Evolutionary conservation across 2,329 filamentous ascomycete genomes (phyloP), one percentile per base, ranked within the genome.

Genomic region (Calonectria leucothoes): DNA sequence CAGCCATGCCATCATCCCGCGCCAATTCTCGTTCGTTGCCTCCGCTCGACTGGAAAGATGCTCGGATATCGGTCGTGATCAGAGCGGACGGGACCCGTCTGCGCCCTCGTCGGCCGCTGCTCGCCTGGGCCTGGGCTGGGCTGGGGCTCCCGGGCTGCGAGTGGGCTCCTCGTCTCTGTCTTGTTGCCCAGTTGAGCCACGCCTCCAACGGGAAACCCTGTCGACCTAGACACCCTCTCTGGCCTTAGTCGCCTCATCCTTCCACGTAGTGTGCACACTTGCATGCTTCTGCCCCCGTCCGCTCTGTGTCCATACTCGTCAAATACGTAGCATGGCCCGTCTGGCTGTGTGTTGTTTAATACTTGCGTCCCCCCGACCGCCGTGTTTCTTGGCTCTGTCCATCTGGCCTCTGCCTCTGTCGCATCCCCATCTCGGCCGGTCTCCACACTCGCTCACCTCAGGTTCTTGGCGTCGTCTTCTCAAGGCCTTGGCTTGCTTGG

Each of bases 401-500:
- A 64, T 64, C 61, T 64, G 29, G 37, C 61, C 61, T 45, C 42
- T 64, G 39, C 25, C 59, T 65, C 29, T 59, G 55, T 61, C 33
- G 37, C 55, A 37, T 55, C 25, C 52, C 52, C 31, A 57, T 68
- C 70, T 72, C 59, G 48, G 65, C 69, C 61, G 45, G 39, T 48
- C 64, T 67, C 51, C 65, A 29, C 65, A 67, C 65, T 37, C 66
- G 39, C 57, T 52, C 67, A 69, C 59, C n/a, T 61, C 55, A 39
- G 55, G 31, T 65, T 59, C 70, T 69, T 72, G 66, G 70, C 70
- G 27, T 63, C 20, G 55, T 64, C 55, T 45, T 68, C 31, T 61
- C 63, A 61, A 66, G 52, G 35, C 42, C 70, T 72, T 72, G 64
- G 70, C 69, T 61, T 64, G 59, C 70, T 72, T 72, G 64, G 70